Percentiles rank a stretch among this genome's conserved stretches.
Conservation (phyloP, 2,329 filamentous ascomycete species). For the Sphaerulina populicola region DNA sequence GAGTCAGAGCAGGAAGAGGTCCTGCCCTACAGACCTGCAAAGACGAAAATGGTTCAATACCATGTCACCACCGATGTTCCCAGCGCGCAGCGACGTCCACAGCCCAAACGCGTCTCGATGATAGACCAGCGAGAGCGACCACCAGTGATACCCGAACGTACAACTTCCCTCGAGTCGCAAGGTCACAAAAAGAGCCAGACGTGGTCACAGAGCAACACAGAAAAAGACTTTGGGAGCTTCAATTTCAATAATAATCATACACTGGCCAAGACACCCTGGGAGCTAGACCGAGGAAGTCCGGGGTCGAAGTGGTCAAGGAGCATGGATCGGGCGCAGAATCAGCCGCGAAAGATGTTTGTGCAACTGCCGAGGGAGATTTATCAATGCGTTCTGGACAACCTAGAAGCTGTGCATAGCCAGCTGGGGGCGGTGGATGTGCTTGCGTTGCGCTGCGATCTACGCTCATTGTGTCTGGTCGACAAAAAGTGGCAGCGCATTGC, state of each 20-base stretch:
- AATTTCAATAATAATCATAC: conserved; percentile 11
- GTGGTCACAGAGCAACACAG: conserved; percentile 13
- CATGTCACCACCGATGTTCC: conserved; percentile 23
- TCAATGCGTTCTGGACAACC: conserved; percentile 46
- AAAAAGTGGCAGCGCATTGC: conserved; percentile 50
- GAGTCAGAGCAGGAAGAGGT: conserved; percentile 15
- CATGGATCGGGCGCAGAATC: conserved; percentile 9
- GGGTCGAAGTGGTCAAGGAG: conserved; percentile 15
- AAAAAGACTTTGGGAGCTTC: conserved; percentile 11
- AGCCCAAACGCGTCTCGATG: conserved; percentile 3
- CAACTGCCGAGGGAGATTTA: conserved; percentile 48
- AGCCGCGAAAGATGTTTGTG: conserved; percentile 36
- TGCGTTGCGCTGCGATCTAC: conserved; percentile 49
- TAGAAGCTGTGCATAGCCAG: conserved; percentile 40
- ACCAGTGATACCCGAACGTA: conserved; percentile 17
- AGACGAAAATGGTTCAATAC: conserved; percentile 21
- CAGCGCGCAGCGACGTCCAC: conserved; percentile 5
- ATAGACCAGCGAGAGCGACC: conserved; percentile 9
- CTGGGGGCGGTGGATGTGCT: conserved; percentile 39
- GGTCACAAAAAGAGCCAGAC: conserved; percentile 14
- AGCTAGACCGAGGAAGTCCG: conserved; percentile 27
- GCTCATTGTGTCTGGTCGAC: conserved; percentile 47
- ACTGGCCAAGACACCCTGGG: conserved; percentile 35
- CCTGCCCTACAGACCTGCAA: conserved; percentile 20
- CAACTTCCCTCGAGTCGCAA: conserved; percentile 11